A percentile compares a stretch with the other conserved stretches of the same genome.
phyloP scores from a whole-genome alignment of 1,284 basidiomycete species.

The Ganoderma sinense region DNA sequence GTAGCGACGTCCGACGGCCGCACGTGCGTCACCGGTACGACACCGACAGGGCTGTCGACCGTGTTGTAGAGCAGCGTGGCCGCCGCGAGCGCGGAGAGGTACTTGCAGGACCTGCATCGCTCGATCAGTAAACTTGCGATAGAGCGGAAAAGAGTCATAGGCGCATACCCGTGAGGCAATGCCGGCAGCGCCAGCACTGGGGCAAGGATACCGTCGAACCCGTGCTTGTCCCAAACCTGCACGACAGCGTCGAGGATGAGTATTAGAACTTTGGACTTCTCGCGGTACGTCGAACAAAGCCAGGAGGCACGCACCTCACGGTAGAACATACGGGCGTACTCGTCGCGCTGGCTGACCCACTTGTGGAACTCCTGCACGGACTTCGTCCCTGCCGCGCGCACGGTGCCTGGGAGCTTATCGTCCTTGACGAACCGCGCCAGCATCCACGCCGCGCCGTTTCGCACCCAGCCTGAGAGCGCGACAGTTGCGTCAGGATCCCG shows the following conservation, averaged over 20 bases:
- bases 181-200: constrained; percentile 79
- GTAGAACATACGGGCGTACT: constrained; percentile 61
- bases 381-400: constrained; percentile 57
- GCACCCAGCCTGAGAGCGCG: constrained; percentile 60
- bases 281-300: not conserved
- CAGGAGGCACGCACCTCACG: constrained; percentile 51
- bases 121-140: not conserved
- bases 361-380: constrained; percentile 63
- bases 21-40: constrained; percentile 84
- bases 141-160: constrained; percentile 3
- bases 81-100: constrained; percentile 30
- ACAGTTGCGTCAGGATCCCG: constrained; percentile 48
- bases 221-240: constrained; percentile 75
- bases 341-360: constrained; percentile 57
- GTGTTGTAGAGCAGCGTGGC: constrained; percentile 70
- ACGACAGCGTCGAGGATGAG: not conserved
- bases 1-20: constrained; percentile 69
- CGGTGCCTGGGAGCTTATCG: constrained; percentile 54
- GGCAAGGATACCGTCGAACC: constrained; percentile 80
- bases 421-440: constrained; percentile 63
- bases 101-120: constrained; percentile 28
- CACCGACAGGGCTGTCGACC: constrained; percentile 79
- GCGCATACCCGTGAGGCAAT: constrained; percentile 70
- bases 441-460: constrained; percentile 55
- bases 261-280: not conserved